phyloP scores from a whole-genome alignment of 148 eudicot species.

The Camellia japonica region DNA sequence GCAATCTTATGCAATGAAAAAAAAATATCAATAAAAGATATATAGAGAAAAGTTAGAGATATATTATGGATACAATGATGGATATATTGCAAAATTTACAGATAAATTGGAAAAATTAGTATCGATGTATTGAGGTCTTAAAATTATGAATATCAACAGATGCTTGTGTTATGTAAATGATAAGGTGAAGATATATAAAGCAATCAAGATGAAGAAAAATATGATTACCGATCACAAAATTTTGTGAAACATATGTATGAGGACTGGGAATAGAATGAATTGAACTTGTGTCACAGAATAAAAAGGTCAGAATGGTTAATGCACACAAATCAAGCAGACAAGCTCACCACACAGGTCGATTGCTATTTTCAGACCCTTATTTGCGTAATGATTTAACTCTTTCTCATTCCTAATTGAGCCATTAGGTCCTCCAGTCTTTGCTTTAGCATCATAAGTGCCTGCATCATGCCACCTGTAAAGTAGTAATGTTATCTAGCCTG shows the following conservation, averaged over 20 bases:
- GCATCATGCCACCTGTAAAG: constrained; percentile 85
- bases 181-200: background rate
- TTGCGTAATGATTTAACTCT: constrained; percentile 60
- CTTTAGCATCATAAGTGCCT: constrained; percentile 74
- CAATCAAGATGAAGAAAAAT: background rate
- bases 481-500: background rate
- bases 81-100: too few relatives aligned
- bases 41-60: too few relatives aligned
- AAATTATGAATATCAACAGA: background rate
- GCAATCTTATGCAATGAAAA: too few relatives aligned
- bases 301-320: background rate
- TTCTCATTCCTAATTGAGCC: constrained; percentile 70
- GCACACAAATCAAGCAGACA: background rate
- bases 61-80: too few relatives aligned
- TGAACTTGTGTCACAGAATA: background rate
- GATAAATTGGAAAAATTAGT: too few relatives aligned
- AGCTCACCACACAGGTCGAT: constrained; percentile 73
- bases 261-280: background rate
- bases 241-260: background rate
- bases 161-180: background rate
- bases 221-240: background rate
- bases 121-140: background rate
- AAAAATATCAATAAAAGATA: too few relatives aligned
- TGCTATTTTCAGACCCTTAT: constrained; percentile 65
- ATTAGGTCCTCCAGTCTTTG: constrained; percentile 93